Evolutionary conservation across 1,284 basidiomycete genomes (phyloP), one percentile per base, ranked within the genome.

Genomic region (Tylopilus sp.): DNA sequence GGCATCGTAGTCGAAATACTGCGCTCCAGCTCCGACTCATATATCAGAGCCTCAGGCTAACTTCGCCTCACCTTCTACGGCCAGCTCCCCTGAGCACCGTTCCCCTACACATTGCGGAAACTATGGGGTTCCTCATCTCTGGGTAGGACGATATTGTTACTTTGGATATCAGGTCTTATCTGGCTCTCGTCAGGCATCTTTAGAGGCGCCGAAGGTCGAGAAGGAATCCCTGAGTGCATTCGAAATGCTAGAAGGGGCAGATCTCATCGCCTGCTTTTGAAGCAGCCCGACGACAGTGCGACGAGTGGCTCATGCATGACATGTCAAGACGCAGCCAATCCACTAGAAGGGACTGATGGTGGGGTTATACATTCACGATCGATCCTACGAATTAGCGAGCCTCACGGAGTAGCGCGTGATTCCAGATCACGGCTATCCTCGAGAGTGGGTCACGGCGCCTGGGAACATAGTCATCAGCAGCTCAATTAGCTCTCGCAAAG

Each of bases 91-190:
- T n/a, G 39, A 61, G 56, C 13, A 56, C 51, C 16, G 60, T 62
- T 2, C 39, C 60, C 19, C 4, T 32, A 64, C 1, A 57, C 13
- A 22, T 51, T 66, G 5, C 63, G 61, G 12, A 73, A 54, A 56
- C 66, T 60, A 54, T 64, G 66, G 68, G 74, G 64, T 62, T 77
- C n/a, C 57, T 67, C 26, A 73, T 52, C 33, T 62, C 68, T 44
- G 69, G 64, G 41, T 29, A 29, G 29, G 29, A 12, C n/a, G 24
- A n/a, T n/a, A 49, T 49, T 24, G 12, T n/a, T 24, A 4, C 47
- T n/a, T 24, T 10, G 15, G 47, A 49, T 49, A 24, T 24, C 47
- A 49, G 24, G 47, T 12, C 47, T 49, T 24, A 68, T 10, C 38
- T 13, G 44, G 7, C 18, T 54, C 26, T 58, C 15, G 29, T 29